Evolutionary conservation across 306 rosid species (phyloP), one percentile per base, ranked within the genome.

Genomic region (Parietaria judaica): DNA sequence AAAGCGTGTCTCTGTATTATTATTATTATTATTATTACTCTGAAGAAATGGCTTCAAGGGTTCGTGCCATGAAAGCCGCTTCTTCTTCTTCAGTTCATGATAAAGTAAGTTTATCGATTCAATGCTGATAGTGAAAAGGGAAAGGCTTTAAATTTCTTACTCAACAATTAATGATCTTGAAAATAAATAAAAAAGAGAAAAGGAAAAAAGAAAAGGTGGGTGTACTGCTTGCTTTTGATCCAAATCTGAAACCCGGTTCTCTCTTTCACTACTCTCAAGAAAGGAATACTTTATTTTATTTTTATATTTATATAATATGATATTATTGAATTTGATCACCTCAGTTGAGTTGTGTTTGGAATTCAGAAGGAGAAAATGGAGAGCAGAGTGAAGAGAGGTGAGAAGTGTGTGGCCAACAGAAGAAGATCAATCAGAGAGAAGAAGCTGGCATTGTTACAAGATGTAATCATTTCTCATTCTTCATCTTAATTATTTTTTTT

Each of bases 371-470:
- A 74, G 71, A 87, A 85, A 81, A 80, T 83, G 82, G 90, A 87
- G 72, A 72, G 66, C 73, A 79, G 78, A 67, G 66, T 69, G 64
- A 73, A 73, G 66, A 79, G 65, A 63, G 62, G 78, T 34, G 88
- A 74, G 73, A 86, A 80, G 74, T 64, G 73, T 46, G 45, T 54
- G 69, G 78, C 71, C 72, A 83, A 71, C 66, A 76, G 89, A 52
- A 78, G 82, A 8, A 73, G 80, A 88, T 81, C 87, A 4, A 86
- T 76, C 76, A 74, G 82, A 66, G 98, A 91, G 54, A 85, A 78
- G 75, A 91, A 85, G 82, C 65, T 85, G 79, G 83, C 89, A 34
- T 87, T 91, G 69, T 74, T 83, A 60, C 84, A 83, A 81, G 98
- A 91, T 80, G 98, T 91, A 76, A 46, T 6, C 51, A 77, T 51